Percentiles rank a stretch among this genome's conserved stretches.
Conservation (phyloP, 1,139 yeast species). For the Meyerozyma guilliermondii region DNA sequence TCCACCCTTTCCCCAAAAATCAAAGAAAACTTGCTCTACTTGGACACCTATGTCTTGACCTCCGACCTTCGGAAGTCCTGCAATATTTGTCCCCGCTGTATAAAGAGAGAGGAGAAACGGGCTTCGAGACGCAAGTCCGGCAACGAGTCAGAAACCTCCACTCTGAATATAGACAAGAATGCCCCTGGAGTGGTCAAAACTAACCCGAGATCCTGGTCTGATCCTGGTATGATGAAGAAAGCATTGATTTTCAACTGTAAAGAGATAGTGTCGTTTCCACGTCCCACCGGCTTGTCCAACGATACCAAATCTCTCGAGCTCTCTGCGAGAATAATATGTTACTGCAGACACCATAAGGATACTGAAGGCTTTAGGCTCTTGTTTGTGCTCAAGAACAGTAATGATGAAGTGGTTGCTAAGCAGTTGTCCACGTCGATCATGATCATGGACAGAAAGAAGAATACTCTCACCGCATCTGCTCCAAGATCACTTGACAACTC, state of each 20-base stretch:
- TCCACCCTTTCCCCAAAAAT: constrained; percentile 40
- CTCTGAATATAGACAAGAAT: constrained; percentile 6
- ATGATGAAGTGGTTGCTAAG: constrained; percentile 65
- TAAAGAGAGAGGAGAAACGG: constrained; percentile 86
- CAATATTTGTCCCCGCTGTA: constrained; percentile 80
- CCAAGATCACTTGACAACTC: constrained; percentile 10
- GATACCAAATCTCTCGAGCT: constrained; percentile 55
- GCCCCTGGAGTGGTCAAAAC: constrained; percentile 28
- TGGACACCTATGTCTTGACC: constrained; percentile 67
- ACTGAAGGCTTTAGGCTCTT: constrained; percentile 72
- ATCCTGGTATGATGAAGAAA: constrained; percentile 66
- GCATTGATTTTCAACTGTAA: constrained; percentile 89
- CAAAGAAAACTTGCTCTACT: constrained; percentile 48
- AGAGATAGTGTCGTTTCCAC: constrained; percentile 74
- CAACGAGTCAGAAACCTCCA: constrained; percentile 35
- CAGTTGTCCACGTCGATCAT: constrained; percentile 69
- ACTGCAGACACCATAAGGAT: constrained; percentile 92
- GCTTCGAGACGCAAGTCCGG: constrained; percentile 85
- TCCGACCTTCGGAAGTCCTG: constrained; percentile 51
- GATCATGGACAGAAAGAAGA: constrained; percentile 91
- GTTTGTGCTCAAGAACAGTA: constrained; percentile 59
- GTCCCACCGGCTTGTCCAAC: constrained; percentile 45
- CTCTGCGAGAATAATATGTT: constrained; percentile 86
- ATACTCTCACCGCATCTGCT: constrained; percentile 17
- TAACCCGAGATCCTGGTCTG: constrained; percentile 64